Conservation (phyloP, 768 basidiomycete genomes). For the Saitozyma podzolica region DNA sequence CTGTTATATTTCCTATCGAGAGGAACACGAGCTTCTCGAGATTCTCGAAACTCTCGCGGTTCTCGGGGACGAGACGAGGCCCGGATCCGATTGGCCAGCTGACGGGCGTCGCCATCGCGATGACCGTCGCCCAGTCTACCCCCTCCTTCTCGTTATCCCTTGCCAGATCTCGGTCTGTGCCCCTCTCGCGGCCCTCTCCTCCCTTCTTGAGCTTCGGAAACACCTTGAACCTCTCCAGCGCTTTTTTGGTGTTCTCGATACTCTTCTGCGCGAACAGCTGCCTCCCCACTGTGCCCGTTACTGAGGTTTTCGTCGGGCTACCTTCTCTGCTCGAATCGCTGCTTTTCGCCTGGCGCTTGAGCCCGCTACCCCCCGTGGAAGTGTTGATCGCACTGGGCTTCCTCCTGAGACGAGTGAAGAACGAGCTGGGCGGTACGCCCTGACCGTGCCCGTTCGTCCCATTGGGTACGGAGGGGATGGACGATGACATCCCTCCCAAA, state of each 20-base stretch:
- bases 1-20: neutral
- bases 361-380: conserved; percentile 12
- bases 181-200: neutral
- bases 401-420: conserved; percentile 21
- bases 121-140: too few species aligned
- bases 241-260: conserved; percentile 24
- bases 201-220: conserved; percentile 21
- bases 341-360: conserved; percentile 1
- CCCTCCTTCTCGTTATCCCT: neutral
- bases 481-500: conserved; percentile 1
- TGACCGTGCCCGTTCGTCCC: conserved; percentile 8
- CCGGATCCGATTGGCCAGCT: too few species aligned
- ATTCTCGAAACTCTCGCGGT: neutral
- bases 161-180: neutral
- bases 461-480: conserved; percentile 19
- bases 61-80: too few species aligned
- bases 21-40: conserved; percentile 1
- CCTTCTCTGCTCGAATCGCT: neutral
- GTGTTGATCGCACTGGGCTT: conserved; percentile 14
- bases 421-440: conserved; percentile 8
- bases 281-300: too few species aligned
- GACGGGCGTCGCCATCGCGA: too few species aligned
- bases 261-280: conserved; percentile 6
- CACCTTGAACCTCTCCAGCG: conserved; percentile 26
- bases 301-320: conserved; percentile 14